Evolutionary conservation across 495 filamentous ascomycete genomes (phyloP), one percentile per base, ranked within the genome.

Genomic region (Amniculicola lignicola): DNA sequence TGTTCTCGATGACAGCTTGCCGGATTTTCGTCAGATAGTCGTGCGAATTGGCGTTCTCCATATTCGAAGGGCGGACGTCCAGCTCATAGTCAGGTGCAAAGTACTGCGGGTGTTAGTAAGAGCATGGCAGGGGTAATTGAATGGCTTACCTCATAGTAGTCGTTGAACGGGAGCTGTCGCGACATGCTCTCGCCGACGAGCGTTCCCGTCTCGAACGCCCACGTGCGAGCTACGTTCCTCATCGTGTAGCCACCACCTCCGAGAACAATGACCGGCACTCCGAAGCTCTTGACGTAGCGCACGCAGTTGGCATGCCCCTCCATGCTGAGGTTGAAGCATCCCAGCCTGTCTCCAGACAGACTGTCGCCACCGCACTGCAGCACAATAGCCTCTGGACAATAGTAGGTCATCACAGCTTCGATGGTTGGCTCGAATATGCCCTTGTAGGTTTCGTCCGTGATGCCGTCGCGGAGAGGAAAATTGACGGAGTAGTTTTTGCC

Each of bases 301-400:
- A 99, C 93, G 66, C 93, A 99, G 73, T 97, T 99, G 35, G 94
- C 93, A 59, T 99, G 93, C 4, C 93, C 93, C 41, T 83, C 78
- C 93, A 99, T 97, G 69, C 90, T 96, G 15, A 99, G 77, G 65
- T 99, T 99, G 72, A 99, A 99, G 72, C 93, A 97, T 27, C 93
- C 93, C 18, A 99, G 75, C 35, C 94, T 83, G 73, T 99, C 93
- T 18, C 93, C 93, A 1, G 90, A 95, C 33, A 99, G 74, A 70
- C 87, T 92, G 70, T 99, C 93, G 31, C 94, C 92, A 51, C 93
- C 93, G 64, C 93, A 99, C 71, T 99, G 93, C 14, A 99, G 80
- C 16, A 99, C 93, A 3, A 99, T 87, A 12, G 94, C 94, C 67
- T 94, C 88, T 0, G 93, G 93, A 23, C 85, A 81, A 72, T 96